These are phyloP conservation scores for Mucor piriformis DNA, from an alignment of 371 early-diverging fungal genomes.

Conservation along the genomic window DNA sequence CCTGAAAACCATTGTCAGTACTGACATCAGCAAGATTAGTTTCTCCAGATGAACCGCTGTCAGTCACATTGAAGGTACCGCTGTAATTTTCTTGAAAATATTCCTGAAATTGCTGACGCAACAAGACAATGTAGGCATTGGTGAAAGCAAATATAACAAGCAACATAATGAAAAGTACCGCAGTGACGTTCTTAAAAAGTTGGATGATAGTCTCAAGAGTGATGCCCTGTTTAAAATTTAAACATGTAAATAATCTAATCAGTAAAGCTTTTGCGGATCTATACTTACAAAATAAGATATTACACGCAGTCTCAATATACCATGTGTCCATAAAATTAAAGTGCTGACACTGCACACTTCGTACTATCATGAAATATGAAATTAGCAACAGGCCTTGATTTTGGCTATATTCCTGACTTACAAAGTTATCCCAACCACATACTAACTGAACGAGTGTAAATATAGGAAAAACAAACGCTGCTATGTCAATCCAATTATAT, in stretches of 20 bases:
- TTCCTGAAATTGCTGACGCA: not conserved
- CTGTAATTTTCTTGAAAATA: slow-evolving; percentile 17
- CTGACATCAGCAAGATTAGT: not conserved
- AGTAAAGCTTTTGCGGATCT: not conserved
- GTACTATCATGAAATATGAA: slow-evolving; percentile 1
- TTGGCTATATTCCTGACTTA: not conserved
- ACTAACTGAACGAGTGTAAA: not conserved
- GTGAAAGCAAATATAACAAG: slow-evolving; percentile 22
- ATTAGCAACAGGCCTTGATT: too few relatives aligned
- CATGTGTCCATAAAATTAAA: slow-evolving; percentile 13
- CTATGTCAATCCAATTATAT: slow-evolving; percentile 14
- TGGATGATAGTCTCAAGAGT: slow-evolving; percentile 16
- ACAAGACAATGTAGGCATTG: slow-evolving; percentile 5
- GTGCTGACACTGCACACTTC: slow-evolving; percentile 8
- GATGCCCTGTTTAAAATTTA: slow-evolving; percentile 1
- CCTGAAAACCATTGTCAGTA: slow-evolving; percentile 7
- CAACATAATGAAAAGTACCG: slow-evolving; percentile 9
- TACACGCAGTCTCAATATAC: slow-evolving; percentile 8
- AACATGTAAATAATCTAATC: not conserved
- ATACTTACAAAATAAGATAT: slow-evolving; percentile 11
- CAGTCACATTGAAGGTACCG: not conserved
- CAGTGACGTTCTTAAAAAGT: slow-evolving; percentile 2
- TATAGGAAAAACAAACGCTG: slow-evolving; percentile 4
- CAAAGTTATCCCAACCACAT: not conserved
- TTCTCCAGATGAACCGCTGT: not conserved